Base-by-base conservation (phyloP, 257 asterid species). In the Nicotiana noctiflora region DNA sequence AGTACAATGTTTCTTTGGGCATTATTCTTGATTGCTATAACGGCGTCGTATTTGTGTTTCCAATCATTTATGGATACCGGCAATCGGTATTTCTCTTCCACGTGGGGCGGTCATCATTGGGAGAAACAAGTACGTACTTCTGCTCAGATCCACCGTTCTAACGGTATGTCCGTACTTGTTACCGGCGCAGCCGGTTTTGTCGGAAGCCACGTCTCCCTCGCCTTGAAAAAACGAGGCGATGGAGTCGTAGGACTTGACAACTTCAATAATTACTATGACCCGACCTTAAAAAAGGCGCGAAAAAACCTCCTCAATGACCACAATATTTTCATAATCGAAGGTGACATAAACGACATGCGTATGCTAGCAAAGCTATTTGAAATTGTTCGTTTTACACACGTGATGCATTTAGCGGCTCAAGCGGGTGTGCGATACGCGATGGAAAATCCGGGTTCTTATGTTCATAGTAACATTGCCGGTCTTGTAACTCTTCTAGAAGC, bases 141-240 rank as follows among this genome's bases (percentile, higher is more conserved):
- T 6, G 91, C 93, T 0, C 84, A 89, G 88, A 90, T 90, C 91
- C 94, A 57, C 80, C 92, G 96, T 13, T 18, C 55, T 0, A 85
- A 86, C 75, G 97, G 96, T 0, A 59, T 86, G 12, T 81, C 94
- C 75, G 93, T 91, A 2, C 90, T 93, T 21, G 97, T 93, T 68
- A 93, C 98, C 79, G 98, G 98, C 66, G 97, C 98, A 6, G 96
- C 94, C 70, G 97, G 97, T 1, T 93, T 93, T 66, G 97, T 93
- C 1, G 97, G 97, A 0, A 57, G 88, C 6, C 97, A 93, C 79
- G 94, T 91, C 2, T 89, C 94, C 0, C 84, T 93, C 32, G 92
- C 93, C 4, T 80, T 93, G 9, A 93, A 90, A 61, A 93, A 93
- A 70, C 89, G 97, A n/a, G 97, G 97, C 0, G 97, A 93, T 78